These are phyloP conservation scores for Scedosporium aurantiacum DNA, from an alignment of 2,329 filamentous ascomycete species.

Conservation along the genomic window DNA sequence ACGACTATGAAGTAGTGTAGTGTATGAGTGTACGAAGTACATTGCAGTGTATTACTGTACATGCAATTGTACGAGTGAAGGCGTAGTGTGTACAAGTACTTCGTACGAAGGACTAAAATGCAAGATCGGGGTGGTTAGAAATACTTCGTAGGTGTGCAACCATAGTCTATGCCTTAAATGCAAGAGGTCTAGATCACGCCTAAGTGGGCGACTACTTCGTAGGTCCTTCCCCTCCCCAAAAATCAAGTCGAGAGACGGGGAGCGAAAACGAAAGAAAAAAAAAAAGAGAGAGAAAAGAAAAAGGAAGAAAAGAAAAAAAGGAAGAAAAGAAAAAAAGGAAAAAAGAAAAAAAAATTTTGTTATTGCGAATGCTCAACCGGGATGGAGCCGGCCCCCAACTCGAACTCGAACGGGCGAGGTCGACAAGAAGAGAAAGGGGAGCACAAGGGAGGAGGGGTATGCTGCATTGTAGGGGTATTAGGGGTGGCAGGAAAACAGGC, in stretches of 20 bases:
- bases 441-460: background rate
- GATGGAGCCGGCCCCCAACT: constrained; percentile 1
- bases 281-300: too few relatives aligned
- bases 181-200: background rate
- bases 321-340: background rate
- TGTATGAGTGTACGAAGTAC: background rate
- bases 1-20: background rate
- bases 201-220: background rate
- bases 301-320: background rate
- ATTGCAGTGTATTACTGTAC: background rate
- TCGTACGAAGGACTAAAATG: background rate
- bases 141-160: background rate
- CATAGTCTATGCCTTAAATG: background rate
- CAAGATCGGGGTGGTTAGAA: background rate
- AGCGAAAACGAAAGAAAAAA: too few relatives aligned
- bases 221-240: too few relatives aligned
- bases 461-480: too few relatives aligned
- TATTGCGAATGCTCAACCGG: background rate
- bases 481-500: constrained; percentile 4
- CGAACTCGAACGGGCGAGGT: background rate
- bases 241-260: too few relatives aligned
- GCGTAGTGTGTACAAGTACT: background rate
- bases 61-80: background rate
- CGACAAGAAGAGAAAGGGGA: background rate
- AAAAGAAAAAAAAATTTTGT: background rate